Evolutionary conservation across 2,329 filamentous ascomycete species (phyloP).

Genomic region (Talaromyces albobiverticillius): DNA sequence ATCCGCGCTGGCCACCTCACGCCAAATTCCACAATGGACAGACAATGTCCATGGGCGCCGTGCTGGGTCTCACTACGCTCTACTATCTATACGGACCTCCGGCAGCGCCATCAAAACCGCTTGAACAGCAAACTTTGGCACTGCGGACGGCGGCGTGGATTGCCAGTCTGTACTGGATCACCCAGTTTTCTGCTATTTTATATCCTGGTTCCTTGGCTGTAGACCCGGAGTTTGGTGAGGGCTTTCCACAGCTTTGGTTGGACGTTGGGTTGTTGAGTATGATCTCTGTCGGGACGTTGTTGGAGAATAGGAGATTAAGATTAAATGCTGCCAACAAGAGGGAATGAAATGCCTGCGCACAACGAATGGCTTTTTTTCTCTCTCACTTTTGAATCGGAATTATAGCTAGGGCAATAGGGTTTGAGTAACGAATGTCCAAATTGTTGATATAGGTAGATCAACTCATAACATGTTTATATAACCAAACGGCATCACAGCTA

Average conservation of each 20-base stretch:
- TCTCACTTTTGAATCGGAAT: too few species aligned
- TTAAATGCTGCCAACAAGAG: too few species aligned
- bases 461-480: too few species aligned
- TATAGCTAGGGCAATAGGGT: too few species aligned
- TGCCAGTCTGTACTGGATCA: constrained; percentile 44
- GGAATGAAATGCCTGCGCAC: too few species aligned
- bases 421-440: too few species aligned
- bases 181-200: constrained; percentile 42
- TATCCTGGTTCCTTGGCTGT: constrained; percentile 46
- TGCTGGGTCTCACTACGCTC: constrained; percentile 36
- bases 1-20: constrained; percentile 51
- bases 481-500: too few species aligned
- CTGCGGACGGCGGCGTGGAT: constrained; percentile 35
- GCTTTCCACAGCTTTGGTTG: constrained; percentile 33
- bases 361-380: too few species aligned
- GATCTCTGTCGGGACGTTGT: constrained; percentile 1
- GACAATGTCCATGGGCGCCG: constrained; percentile 48
- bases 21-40: constrained; percentile 54
- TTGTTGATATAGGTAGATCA: too few species aligned
- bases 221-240: constrained; percentile 47
- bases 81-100: constrained; percentile 34
- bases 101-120: background rate
- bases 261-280: constrained; percentile 14
- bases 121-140: constrained; percentile 8
- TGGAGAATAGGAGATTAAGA: constrained; percentile 1